Conservation (phyloP, 805 yeast genomes). For the Saturnispora kantuleensis region DNA sequence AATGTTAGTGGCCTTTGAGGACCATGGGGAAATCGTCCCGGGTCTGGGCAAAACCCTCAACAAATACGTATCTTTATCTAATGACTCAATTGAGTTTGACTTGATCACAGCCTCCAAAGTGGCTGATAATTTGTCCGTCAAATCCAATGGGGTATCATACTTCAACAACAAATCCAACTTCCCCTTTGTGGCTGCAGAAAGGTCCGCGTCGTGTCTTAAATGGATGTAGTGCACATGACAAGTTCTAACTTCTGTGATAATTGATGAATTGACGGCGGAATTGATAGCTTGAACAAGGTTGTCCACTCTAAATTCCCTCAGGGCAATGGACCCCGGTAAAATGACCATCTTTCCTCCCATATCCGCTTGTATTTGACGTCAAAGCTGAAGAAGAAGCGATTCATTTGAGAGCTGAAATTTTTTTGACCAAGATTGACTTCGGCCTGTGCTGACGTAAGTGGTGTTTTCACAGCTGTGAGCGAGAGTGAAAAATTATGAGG, state of each 20-base stretch:
- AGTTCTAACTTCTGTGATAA: constrained; percentile 61
- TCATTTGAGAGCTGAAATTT: too few relatives aligned
- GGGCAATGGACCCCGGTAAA: constrained; percentile 83
- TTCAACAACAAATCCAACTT: constrained; percentile 55
- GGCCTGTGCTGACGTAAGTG: background rate
- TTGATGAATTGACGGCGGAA: constrained; percentile 54
- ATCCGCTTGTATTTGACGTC: background rate
- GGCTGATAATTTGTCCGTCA: constrained; percentile 28
- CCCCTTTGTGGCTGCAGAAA: constrained; percentile 33
- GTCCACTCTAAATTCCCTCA: constrained; percentile 77
- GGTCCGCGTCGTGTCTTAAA: constrained; percentile 28
- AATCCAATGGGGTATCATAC: constrained; percentile 62
- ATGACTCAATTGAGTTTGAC: constrained; percentile 11
- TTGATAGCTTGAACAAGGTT: constrained; percentile 65
- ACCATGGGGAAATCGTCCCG: constrained; percentile 98
- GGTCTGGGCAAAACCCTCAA: constrained; percentile 80
- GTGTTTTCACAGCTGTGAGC: too few relatives aligned
- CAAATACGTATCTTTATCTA: constrained; percentile 41
- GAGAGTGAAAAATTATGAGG: too few relatives aligned
- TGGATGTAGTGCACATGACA: constrained; percentile 77
- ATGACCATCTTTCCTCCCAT: constrained; percentile 29
- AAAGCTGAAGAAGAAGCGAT: too few relatives aligned
- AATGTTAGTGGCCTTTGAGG: constrained; percentile 96
- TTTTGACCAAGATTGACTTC: background rate
- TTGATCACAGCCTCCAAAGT: constrained; percentile 20